Evolutionary conservation across 1,284 basidiomycete genomes (phyloP), one percentile per base, ranked within the genome.

Genomic region (Vanrija pseudolonga): DNA sequence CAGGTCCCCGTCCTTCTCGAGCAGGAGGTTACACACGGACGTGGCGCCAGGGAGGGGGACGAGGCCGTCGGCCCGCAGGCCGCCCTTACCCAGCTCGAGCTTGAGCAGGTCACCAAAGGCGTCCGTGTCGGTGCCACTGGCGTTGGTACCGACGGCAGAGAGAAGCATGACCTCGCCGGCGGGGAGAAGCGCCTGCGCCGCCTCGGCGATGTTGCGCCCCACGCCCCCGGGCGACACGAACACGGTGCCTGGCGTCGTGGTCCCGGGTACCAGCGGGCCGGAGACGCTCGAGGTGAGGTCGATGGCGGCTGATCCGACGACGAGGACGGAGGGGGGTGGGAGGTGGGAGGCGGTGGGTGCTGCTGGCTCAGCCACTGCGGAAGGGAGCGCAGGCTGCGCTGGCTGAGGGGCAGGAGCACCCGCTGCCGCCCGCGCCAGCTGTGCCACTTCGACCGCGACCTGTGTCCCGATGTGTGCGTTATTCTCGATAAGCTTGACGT

Each of bases 171-270:
- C 76, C 11, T 69, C 45, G 6, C 57, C 28, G 2, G 56, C 45
- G 0, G 66, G 57, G 19, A 67, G 57, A 24, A 73, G 68, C 15
- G 64, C 63, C 47, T 74, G 68, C 24, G 91, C 83, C 1, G 92
- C 90, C 69, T 96, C 90, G 1, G 94, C 90, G 45, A 98, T 85
- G 71, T 99, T 99, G 22, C 94, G 84, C 0, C 84, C 93, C 3
- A 99, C 96, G 14, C 96, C 96, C 2, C 96, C 96, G 0, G 90
- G 79, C 0, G 88, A 83, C 24, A 94, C 63, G 3, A 78, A 77
- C 15, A 98, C 83, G 3, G 69, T 77, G 9, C 95, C 96, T 0
- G 92, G 90, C 7, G 82, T 81, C 0, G 96, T 98, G 0, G 92
- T 89, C 49, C 84, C 51, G 2, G 66, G 64, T 3, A 80, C 19